phyloP scores from a whole-genome alignment of 1,284 basidiomycete genomes.

The Austroboletus niveus region DNA sequence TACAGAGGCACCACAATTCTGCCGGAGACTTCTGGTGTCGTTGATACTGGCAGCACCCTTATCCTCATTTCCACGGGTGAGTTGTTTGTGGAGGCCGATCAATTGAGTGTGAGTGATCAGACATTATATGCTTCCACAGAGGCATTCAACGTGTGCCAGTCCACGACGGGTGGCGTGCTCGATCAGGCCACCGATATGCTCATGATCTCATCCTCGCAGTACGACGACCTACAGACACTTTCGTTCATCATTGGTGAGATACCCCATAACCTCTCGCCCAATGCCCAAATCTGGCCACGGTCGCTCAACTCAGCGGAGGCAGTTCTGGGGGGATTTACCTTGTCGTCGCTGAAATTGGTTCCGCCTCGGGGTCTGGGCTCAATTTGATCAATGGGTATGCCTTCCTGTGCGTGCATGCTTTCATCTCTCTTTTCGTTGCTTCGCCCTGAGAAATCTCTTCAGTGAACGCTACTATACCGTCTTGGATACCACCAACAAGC shows the following conservation, averaged over 20 bases:
- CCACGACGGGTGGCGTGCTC: no score
- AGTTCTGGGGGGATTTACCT: slow-evolving; percentile 19
- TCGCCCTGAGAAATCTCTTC: neutral
- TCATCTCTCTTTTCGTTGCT: no score
- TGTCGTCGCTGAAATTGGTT: slow-evolving; percentile 39
- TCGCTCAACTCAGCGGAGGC: slow-evolving; percentile 17
- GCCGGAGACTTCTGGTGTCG: neutral
- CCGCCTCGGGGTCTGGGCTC: slow-evolving; percentile 8
- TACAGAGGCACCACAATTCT: neutral
- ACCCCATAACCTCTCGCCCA: neutral
- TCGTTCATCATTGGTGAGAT: neutral
- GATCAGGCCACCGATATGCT: neutral
- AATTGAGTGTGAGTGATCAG: no score
- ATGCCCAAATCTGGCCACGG: neutral
- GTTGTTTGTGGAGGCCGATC: no score
- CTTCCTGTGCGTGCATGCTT: no score
- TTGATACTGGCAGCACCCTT: neutral
- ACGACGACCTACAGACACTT: slow-evolving; percentile 34
- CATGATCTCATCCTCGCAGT: slow-evolving; percentile 9
- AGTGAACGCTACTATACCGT: slow-evolving; percentile 50
- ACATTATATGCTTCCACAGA: no score
- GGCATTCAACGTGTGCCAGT: no score
- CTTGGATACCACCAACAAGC: slow-evolving; percentile 38
- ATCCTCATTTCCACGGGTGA: neutral
- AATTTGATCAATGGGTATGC: no score